Percentiles rank a stretch among this genome's conserved stretches.
Conservation (phyloP, 2,329 filamentous ascomycete species). For the Lachnellula hyalina region DNA sequence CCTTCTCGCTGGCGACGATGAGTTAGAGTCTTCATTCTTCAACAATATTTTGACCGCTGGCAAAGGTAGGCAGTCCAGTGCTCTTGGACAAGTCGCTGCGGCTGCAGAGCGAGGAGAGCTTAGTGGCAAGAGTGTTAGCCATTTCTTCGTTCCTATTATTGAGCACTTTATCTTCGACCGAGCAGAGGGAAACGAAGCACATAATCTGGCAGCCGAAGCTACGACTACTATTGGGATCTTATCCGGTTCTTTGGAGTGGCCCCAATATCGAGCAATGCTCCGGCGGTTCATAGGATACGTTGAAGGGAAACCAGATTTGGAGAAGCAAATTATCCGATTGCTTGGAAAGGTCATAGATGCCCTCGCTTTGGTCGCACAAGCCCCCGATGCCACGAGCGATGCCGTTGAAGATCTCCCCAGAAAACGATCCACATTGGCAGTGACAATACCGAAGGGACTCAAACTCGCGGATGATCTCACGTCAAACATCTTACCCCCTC, state of each 20-base stretch:
- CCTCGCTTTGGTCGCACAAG: slow-evolving; percentile 51
- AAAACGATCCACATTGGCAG: slow-evolving; percentile 45
- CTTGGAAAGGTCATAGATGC: slow-evolving; percentile 78
- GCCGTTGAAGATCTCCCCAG: slow-evolving; percentile 31
- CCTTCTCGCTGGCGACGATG: slow-evolving; percentile 62
- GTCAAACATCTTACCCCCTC: slow-evolving; percentile 68
- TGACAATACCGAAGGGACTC: slow-evolving; percentile 59
- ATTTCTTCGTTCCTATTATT: slow-evolving; percentile 84
- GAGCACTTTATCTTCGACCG: slow-evolving; percentile 92
- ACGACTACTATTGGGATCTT: slow-evolving; percentile 74
- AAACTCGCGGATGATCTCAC: slow-evolving; percentile 70
- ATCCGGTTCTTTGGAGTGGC: slow-evolving; percentile 77
- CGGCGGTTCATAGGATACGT: slow-evolving; percentile 80
- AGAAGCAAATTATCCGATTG: slow-evolving; percentile 80
- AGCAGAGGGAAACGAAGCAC: slow-evolving; percentile 66
- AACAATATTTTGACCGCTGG: slow-evolving; percentile 88
- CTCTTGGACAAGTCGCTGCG: slow-evolving; percentile 68
- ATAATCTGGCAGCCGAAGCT: slow-evolving; percentile 81
- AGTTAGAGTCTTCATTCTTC: slow-evolving; percentile 68
- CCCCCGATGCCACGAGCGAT: slow-evolving; percentile 18
- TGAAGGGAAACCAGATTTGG: slow-evolving; percentile 70
- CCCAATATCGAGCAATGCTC: slow-evolving; percentile 79
- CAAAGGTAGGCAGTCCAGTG: slow-evolving; percentile 76
- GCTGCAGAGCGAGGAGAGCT: slow-evolving; percentile 62
- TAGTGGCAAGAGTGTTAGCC: slow-evolving; percentile 70